phyloP scores from a whole-genome alignment of 2,329 filamentous ascomycete genomes.

The Fusarium nygamai region DNA sequence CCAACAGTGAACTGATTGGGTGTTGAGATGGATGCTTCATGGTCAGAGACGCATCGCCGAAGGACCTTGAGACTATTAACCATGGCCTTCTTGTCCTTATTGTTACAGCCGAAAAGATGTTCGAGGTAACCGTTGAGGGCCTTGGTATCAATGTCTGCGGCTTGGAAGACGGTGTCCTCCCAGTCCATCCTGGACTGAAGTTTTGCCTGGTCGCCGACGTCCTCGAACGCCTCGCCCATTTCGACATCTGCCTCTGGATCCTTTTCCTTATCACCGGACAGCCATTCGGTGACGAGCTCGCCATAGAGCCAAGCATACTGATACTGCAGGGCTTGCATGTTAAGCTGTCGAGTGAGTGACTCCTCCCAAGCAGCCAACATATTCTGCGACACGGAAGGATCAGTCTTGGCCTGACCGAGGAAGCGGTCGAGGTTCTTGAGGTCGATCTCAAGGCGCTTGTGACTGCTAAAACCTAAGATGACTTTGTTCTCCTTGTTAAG shows the following conservation, averaged over 20 bases:
- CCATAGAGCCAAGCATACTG: slow-evolving; percentile 57
- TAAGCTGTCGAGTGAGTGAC: slow-evolving; percentile 50
- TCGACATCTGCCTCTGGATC: slow-evolving; percentile 32
- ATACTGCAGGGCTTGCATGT: slow-evolving; percentile 55
- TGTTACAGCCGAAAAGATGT: slow-evolving; percentile 51
- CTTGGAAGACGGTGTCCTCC: slow-evolving; percentile 57
- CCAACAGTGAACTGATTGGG: slow-evolving; percentile 49
- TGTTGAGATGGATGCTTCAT: slow-evolving; percentile 45
- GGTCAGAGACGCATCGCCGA: slow-evolving; percentile 41
- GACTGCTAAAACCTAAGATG: slow-evolving; percentile 33
- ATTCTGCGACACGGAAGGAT: slow-evolving; percentile 52
- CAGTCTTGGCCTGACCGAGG: slow-evolving; percentile 52
- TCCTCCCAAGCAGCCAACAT: slow-evolving; percentile 49
- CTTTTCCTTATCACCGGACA: slow-evolving; percentile 45
- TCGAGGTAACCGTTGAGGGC: slow-evolving; percentile 53
- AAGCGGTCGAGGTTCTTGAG: slow-evolving; percentile 54
- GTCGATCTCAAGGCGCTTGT: slow-evolving; percentile 45
- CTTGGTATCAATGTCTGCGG: slow-evolving; percentile 49
- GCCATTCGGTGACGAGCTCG: slow-evolving; percentile 59
- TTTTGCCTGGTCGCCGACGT: slow-evolving; percentile 53
- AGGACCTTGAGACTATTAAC: slow-evolving; percentile 41
- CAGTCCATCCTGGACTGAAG: slow-evolving; percentile 52
- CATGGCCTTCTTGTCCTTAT: slow-evolving; percentile 39
- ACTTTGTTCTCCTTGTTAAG: slow-evolving; percentile 43
- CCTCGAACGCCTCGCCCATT: slow-evolving; percentile 53